Conservation (phyloP, 345 rosid genomes). For the Clarkia xantiana region DNA sequence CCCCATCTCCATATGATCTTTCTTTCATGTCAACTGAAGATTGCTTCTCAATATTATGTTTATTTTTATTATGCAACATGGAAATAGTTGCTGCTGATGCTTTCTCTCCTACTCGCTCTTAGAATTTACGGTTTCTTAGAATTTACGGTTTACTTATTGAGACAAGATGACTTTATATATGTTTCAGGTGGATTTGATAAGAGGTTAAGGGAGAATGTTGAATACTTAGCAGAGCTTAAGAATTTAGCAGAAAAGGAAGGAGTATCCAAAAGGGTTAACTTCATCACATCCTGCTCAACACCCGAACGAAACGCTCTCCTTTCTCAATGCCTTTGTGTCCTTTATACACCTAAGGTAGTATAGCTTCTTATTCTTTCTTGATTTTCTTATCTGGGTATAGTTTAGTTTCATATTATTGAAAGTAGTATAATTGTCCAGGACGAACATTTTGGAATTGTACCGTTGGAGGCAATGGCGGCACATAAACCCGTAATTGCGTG, state of each 20-base stretch:
- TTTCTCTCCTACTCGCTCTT: no score
- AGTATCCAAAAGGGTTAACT: slow-evolving; percentile 36
- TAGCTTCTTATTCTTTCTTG: not conserved
- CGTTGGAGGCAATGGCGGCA: slow-evolving; percentile 96
- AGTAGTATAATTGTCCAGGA: slow-evolving; percentile 28
- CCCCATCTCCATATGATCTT: no score
- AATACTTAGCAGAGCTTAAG: slow-evolving; percentile 70
- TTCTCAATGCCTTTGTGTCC: slow-evolving; percentile 56
- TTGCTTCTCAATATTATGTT: no score
- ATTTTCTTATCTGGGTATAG: not conserved
- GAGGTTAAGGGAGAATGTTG: slow-evolving; percentile 70
- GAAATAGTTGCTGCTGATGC: no score
- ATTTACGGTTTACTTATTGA: no score
- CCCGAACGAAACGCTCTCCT: slow-evolving; percentile 71
- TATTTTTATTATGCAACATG: no score
- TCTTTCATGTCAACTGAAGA: no score
- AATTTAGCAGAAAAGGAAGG: slow-evolving; percentile 49
- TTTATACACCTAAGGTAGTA: slow-evolving; percentile 72
- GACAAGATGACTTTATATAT: not conserved
- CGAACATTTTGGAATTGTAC: slow-evolving; percentile 92
- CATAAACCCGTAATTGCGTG: slow-evolving; percentile 82
- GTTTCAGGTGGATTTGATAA: slow-evolving; percentile 66
- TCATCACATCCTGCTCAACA: slow-evolving; percentile 77
- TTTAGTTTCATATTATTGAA: not conserved
- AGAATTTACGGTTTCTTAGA: no score